phyloP scores from a whole-genome alignment of 2,329 filamentous ascomycete species.

The Sarocladium kiliense region DNA sequence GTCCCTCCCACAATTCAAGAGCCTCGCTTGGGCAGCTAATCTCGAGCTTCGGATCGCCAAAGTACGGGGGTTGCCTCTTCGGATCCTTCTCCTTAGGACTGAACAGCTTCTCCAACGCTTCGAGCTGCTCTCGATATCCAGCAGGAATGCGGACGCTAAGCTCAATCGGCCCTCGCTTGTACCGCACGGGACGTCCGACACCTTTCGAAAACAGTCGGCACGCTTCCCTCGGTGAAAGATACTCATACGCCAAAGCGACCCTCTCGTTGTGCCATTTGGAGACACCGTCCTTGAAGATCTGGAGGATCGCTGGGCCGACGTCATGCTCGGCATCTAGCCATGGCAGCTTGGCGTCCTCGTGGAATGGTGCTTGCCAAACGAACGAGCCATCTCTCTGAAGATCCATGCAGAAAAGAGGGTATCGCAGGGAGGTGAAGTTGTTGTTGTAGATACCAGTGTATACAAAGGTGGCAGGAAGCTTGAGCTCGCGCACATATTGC shows the following conservation, averaged over 20 bases:
- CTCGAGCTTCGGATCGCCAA: constrained; percentile 53
- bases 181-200: constrained; percentile 71
- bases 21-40: constrained; percentile 67
- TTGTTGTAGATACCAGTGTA: constrained; percentile 99
- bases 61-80: constrained; percentile 57
- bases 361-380: constrained; percentile 89
- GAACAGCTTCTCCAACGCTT: constrained; percentile 60
- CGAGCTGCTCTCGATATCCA: constrained; percentile 84
- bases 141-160: constrained; percentile 80
- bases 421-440: constrained; percentile 90
- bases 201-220: constrained; percentile 76
- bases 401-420: constrained; percentile 95
- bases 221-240: constrained; percentile 76
- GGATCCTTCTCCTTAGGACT: constrained; percentile 44
- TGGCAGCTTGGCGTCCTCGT: constrained; percentile 80
- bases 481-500: constrained; percentile 79
- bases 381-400: constrained; percentile 80
- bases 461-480: constrained; percentile 83
- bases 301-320: constrained; percentile 83
- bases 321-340: constrained; percentile 98
- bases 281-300: constrained; percentile 91
- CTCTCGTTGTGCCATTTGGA: constrained; percentile 74
- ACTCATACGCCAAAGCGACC: constrained; percentile 86
- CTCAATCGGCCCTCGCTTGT: constrained; percentile 73
- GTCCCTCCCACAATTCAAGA: constrained; percentile 83